A percentile compares a stretch with the other conserved stretches of the same genome.
phyloP scores from a whole-genome alignment of 75 land plant species.

The Picea glauca region DNA sequence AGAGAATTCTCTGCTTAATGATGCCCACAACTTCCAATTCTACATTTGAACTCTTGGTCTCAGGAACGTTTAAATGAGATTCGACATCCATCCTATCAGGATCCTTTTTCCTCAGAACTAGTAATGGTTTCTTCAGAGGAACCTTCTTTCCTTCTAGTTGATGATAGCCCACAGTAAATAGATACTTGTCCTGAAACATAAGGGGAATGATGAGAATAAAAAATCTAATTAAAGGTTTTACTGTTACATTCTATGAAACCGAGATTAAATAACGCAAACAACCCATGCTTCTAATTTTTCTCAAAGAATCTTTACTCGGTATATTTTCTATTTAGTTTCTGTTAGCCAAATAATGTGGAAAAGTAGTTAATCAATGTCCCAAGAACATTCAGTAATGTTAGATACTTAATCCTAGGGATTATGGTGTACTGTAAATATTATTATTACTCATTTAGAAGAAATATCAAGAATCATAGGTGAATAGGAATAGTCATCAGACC shows the following conservation, averaged over 20 bases:
- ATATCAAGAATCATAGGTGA: too few species aligned
- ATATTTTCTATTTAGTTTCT: background rate
- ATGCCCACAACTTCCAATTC: conserved; percentile 84
- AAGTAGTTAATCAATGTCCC: background rate
- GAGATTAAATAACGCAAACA: background rate
- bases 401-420: too few species aligned
- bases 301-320: background rate
- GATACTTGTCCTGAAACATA: conserved; percentile 51
- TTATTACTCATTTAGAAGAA: too few species aligned
- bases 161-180: conserved; percentile 85
- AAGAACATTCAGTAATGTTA: background rate
- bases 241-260: background rate
- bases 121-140: conserved; percentile 66
- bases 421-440: too few species aligned
- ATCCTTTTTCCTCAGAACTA: conserved; percentile 60
- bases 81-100: conserved; percentile 29
- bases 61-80: background rate
- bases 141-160: conserved; percentile 75
- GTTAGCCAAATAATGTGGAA: background rate
- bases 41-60: conserved; percentile 8
- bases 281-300: background rate
- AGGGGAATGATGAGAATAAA: background rate
- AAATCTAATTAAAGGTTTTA: background rate
- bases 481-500: too few species aligned
- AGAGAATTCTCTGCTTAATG: conserved; percentile 72